Conservation (phyloP, 495 filamentous ascomycete species). For the Daldinia concentrica region DNA sequence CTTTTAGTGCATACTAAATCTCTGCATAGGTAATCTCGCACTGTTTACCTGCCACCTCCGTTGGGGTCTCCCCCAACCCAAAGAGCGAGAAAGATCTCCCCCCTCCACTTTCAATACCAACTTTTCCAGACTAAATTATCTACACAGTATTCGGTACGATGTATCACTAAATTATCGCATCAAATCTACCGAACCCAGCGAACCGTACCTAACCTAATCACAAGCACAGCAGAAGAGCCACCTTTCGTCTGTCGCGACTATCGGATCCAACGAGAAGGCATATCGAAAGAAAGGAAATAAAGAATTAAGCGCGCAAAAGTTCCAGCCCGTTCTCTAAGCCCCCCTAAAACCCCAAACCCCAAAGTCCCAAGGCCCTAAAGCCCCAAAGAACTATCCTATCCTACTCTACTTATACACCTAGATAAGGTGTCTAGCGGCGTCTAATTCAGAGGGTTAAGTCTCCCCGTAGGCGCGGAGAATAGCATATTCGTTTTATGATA, state of each 20-base stretch:
- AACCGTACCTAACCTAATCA: not conserved
- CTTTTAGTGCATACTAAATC: too few relatives aligned
- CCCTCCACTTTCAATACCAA: not conserved
- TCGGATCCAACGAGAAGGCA: not conserved
- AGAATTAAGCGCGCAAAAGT: not conserved
- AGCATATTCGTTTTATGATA: not conserved
- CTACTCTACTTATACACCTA: not conserved
- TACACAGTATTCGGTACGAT: slow-evolving; percentile 32
- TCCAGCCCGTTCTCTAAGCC: slow-evolving; percentile 1
- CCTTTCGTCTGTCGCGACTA: not conserved
- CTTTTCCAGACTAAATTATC: not conserved
- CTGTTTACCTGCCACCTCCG: not conserved
- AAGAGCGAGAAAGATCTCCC: not conserved
- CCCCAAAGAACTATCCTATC: too few relatives aligned
- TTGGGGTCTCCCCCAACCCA: not conserved
- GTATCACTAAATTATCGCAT: slow-evolving; percentile 31
- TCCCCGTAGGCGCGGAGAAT: not conserved
- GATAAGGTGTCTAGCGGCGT: not conserved
- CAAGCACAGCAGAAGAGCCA: not conserved
- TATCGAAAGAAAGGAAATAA: not conserved
- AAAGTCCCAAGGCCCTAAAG: too few relatives aligned
- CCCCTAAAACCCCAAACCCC: not conserved
- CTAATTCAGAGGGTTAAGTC: not conserved
- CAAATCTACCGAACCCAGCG: slow-evolving; percentile 13
- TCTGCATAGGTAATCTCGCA: not conserved